Base-by-base conservation (phyloP, 768 basidiomycete species). In the Kwoniella heveanensis region DNA sequence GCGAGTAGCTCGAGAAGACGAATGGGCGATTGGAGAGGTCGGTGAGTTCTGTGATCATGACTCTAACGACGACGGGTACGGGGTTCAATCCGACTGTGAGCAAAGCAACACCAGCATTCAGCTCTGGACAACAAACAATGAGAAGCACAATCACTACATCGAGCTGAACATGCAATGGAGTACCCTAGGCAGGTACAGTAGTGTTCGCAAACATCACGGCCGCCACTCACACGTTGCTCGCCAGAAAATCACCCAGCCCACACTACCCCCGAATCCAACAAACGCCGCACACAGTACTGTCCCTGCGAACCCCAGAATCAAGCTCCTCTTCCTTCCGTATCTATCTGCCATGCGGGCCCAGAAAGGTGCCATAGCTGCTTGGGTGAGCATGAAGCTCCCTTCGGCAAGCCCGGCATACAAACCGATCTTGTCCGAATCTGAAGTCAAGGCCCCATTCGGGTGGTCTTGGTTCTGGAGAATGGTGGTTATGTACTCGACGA, bases 401-500 rank as follows among this genome's bases (percentile, higher is more conserved):
- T 32, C 32, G 7, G 32, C 32, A 5, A 32, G 13, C 13, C 32
- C 32, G 13, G 32, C 32, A 13, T 32, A 32, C 13, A 32, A 13
- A 13, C 32, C 32, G 13, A 32, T 32, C 32, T 32, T 32, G 32
- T 32, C 32, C n/a, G n/a, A n/a, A n/a, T n/a, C n/a, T n/a, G n/a
- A n/a, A n/a, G n/a, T n/a, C n/a, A n/a, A n/a, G n/a, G 3, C 74
- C 72, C 21, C 21, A 64, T 70, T 73, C 15, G 72, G 54, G 4
- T 70, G 72, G 30, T 72, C 70, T 32, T 58, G 48, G 30, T 69
- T 62, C 6, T 55, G 37, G 9, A 72, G 54, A 55, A 76, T 66
- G 5, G 72, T 72, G 19, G 68, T 72, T 27, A 76, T 57, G 66
- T 71, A 69, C 19, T 71, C 72, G 15, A 68, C 66, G 29, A 76